Base-by-base conservation (phyloP, 257 asterid species). In the Ligustrum vulgare region DNA sequence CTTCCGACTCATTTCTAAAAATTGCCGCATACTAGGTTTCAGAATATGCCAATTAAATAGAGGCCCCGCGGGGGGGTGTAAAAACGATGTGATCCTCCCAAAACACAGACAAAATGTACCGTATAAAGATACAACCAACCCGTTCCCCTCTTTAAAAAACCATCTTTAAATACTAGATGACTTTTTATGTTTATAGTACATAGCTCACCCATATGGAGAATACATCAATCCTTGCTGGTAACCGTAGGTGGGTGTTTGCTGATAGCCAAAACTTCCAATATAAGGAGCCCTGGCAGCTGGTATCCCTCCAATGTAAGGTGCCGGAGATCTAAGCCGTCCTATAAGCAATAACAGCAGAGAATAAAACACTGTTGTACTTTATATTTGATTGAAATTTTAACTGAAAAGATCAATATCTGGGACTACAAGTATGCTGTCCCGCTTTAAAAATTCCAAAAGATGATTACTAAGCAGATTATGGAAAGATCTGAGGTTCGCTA, bases 181-280 rank as follows among this genome's bases (percentile, higher is more conserved):
- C 23, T 51, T n/a, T 12, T 56, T 56, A 8, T 58, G 31, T 58
- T 58, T 58, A 58, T 58, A 7, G 22, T 69, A 32, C 36, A 69
- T 66, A 66, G 67, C 93, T 86, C 83, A 94, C 98, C 98, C 98
- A 78, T 88, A 92, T 9, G 98, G 97, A 74, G 97, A 81, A 84
- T 92, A 94, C 89, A 94, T 84, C 82, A 92, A 35, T 80, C 93
- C 89, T 86, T 94, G 98, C 80, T 92, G 98, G 83, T 75, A 94
- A 73, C 93, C 90, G 76, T 90, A 94, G 43, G 89, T 72, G 69
- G 86, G 83, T 41, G 98, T 97, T 77, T 88, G 98, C 85, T 92
- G 98, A 79, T 90, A 91, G 56, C 96, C 93, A 82, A 80, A 87
- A 82, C 49, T 87, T 85, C 98, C 98, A 73, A 84, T 28, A 49